A percentile compares a stretch with the other conserved stretches of the same genome.
phyloP scores from a whole-genome alignment of 805 yeast genomes.

The Metschnikowia cubensis region DNA sequence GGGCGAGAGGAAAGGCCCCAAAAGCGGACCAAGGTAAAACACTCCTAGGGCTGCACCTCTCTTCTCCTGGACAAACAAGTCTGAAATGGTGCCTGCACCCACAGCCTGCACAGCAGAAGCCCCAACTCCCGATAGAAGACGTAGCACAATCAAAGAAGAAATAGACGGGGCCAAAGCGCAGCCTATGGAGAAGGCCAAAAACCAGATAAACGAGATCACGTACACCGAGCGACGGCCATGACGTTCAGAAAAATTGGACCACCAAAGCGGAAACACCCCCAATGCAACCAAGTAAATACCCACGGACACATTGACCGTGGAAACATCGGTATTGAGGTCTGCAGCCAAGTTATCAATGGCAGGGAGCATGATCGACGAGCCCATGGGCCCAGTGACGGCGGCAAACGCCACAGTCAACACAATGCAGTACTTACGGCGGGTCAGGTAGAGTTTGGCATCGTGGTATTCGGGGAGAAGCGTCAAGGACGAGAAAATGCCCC shows the following conservation, averaged over 20 bases:
- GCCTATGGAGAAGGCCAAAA: conserved; percentile 67
- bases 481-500: conserved; percentile 56
- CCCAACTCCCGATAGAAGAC: conserved; percentile 76
- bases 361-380: conserved; percentile 78
- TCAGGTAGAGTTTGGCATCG: conserved; percentile 65
- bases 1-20: conserved; percentile 79
- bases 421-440: conserved; percentile 45
- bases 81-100: conserved; percentile 86
- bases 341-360: conserved; percentile 59
- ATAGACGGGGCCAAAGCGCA: conserved; percentile 63
- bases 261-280: conserved; percentile 84
- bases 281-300: conserved; percentile 72
- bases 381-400: conserved; percentile 84
- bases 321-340: conserved; percentile 52
- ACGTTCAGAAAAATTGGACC: conserved; percentile 76
- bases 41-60: conserved; percentile 79
- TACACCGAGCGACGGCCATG: conserved; percentile 75
- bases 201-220: conserved; percentile 59
- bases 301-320: conserved; percentile 70
- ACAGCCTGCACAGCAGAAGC: conserved; percentile 78
- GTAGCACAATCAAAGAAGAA: conserved; percentile 57
- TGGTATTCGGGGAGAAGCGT: conserved; percentile 65
- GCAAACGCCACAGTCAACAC: conserved; percentile 68
- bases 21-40: conserved; percentile 74
- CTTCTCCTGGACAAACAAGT: conserved; percentile 59